A percentile compares a stretch with the other conserved stretches of the same genome.
These are phyloP conservation scores for Massarina eburnea DNA, from an alignment of 2,329 filamentous ascomycete genomes.

Conservation along the genomic window DNA sequence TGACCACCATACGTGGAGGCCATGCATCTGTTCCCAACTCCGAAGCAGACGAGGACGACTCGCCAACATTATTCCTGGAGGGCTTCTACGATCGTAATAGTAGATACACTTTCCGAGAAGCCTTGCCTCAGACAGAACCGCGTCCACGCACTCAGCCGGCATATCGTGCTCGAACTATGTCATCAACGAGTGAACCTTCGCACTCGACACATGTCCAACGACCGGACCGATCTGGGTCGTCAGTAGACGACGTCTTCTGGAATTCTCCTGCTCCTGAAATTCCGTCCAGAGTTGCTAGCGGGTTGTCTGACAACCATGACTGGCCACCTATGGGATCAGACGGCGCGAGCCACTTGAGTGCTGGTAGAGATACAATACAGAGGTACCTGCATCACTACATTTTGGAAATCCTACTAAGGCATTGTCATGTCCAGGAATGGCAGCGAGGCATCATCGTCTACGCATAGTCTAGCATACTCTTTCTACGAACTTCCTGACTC, in stretches of 20 bases:
- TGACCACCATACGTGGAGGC: background rate
- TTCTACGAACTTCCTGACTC: slow-evolving; percentile 34
- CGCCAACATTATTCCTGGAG: slow-evolving; percentile 10
- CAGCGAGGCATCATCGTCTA: slow-evolving; percentile 29
- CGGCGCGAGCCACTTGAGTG: background rate
- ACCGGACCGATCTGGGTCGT: slow-evolving; percentile 1
- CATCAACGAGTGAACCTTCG: slow-evolving; percentile 23
- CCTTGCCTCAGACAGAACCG: slow-evolving; percentile 8
- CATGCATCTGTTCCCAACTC: background rate
- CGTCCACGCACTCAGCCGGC: slow-evolving; percentile 8
- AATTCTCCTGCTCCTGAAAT: slow-evolving; percentile 6
- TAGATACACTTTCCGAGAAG: slow-evolving; percentile 11
- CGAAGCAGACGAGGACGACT: background rate
- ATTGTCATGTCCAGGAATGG: slow-evolving; percentile 8
- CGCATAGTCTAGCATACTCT: slow-evolving; percentile 35
- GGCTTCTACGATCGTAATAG: slow-evolving; percentile 13
- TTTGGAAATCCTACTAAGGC: background rate
- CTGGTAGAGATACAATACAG: background rate
- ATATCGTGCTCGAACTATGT: slow-evolving; percentile 20
- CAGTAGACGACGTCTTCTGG: slow-evolving; percentile 19
- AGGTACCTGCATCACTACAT: background rate
- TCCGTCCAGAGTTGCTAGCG: background rate
- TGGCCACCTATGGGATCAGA: slow-evolving; percentile 5
- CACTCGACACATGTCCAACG: slow-evolving; percentile 7
- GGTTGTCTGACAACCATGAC: slow-evolving; percentile 8